Evolutionary conservation across 192 early-diverging fungal genomes (phyloP).

Genomic region (Jimgerdemannia flammicorona): DNA sequence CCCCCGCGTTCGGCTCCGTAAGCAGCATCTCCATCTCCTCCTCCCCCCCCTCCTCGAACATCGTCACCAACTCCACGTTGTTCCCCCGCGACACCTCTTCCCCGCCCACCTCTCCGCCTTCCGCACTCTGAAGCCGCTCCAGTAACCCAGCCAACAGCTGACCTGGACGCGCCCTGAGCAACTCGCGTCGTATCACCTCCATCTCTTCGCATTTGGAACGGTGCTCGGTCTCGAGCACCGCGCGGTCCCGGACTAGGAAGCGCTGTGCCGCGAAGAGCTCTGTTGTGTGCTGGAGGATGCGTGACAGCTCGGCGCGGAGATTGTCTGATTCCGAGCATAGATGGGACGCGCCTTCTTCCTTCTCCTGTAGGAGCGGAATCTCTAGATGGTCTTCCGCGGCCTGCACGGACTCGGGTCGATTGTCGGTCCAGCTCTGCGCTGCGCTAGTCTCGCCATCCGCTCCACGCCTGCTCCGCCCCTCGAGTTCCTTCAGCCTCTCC

Average conservation of each 20-base stretch:
- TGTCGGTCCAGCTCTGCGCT: conserved; percentile 12
- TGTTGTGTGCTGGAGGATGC: conserved; percentile 29
- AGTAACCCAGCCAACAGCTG: conserved; percentile 40
- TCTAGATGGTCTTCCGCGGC: no score
- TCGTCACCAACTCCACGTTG: no score
- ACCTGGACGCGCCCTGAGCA: conserved; percentile 41
- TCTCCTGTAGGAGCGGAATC: no score
- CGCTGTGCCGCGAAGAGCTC: conserved; percentile 31
- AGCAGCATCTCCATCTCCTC: neutral
- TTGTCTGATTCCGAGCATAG: conserved; percentile 20
- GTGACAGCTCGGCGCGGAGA: conserved; percentile 30
- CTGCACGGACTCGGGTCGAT: no score
- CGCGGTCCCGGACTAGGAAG: conserved; percentile 26
- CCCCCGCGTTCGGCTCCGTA: neutral
- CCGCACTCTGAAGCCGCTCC: conserved; percentile 26
- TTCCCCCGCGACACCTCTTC: conserved; percentile 32
- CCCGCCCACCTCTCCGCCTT: conserved; percentile 2
- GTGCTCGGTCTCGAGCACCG: conserved; percentile 36
- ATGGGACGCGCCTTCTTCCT: conserved; percentile 13
- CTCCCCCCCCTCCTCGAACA: conserved; percentile 1
- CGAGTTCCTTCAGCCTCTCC: conserved; percentile 8
- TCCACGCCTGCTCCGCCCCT: conserved; percentile 3
- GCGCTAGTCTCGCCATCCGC: conserved; percentile 23
- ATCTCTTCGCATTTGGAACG: conserved; percentile 22
- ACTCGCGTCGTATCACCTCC: conserved; percentile 27